These are phyloP conservation scores for Oryza meridionalis DNA, from an alignment of 176 grass and related monocot species.

Conservation along the genomic window DNA sequence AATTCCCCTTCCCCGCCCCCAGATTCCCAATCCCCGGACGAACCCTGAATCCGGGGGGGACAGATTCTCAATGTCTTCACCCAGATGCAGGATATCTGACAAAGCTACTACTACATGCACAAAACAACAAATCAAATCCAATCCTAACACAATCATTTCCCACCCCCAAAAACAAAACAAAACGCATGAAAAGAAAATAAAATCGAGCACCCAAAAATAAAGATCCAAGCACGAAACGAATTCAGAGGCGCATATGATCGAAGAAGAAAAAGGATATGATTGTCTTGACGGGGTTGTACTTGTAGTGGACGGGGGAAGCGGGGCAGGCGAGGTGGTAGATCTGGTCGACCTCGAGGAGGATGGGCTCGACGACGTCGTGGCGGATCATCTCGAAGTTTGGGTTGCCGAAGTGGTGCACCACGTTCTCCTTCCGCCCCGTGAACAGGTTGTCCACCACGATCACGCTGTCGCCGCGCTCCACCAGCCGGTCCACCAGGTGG, in stretches of 20 bases:
- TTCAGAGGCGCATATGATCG: too few species aligned
- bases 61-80: not conserved
- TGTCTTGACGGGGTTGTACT: constrained; percentile 97
- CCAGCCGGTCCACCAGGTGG: constrained; percentile 87
- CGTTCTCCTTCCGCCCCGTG: constrained; percentile 91
- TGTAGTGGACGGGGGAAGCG: constrained; percentile 94
- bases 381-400: constrained; percentile 95
- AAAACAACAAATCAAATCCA: constrained; percentile 9
- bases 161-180: not conserved
- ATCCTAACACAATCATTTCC: not conserved
- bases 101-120: not conserved
- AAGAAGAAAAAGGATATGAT: constrained; percentile 87
- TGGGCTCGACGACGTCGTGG: constrained; percentile 95
- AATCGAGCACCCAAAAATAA: not conserved
- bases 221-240: not conserved
- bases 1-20: constrained; percentile 22
- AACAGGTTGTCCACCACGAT: constrained; percentile 99
- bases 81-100: constrained; percentile 9
- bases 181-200: not conserved
- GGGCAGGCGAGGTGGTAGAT: constrained; percentile 99
- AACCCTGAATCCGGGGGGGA: not conserved
- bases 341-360: constrained; percentile 96
- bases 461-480: constrained; percentile 78
- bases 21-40: constrained; percentile 38
- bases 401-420: constrained; percentile 84